Conservation (phyloP, 768 basidiomycete species). For the Leccinum truebloodii region DNA sequence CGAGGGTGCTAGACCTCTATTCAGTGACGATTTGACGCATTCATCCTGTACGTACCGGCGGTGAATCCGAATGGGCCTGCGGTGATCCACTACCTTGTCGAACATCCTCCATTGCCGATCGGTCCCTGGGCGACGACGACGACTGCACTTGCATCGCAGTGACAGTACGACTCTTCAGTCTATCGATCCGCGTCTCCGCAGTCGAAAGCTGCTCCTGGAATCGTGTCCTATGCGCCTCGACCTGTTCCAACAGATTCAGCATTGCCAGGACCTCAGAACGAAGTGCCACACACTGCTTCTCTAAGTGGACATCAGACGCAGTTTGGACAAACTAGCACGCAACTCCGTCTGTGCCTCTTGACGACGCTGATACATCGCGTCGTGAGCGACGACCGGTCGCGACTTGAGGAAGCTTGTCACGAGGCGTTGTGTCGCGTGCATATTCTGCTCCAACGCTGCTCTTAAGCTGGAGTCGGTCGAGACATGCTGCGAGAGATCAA, state of each 20-base stretch:
- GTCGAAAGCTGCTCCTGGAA: constrained; percentile 52
- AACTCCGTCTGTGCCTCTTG: constrained; percentile 65
- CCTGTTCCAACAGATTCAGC: constrained; percentile 50
- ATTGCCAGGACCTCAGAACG: constrained; percentile 58
- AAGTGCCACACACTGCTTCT: constrained; percentile 52
- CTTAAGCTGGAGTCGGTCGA: constrained; percentile 33
- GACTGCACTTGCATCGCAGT: constrained; percentile 44
- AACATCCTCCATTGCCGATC: constrained; percentile 28
- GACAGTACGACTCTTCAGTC: constrained; percentile 56
- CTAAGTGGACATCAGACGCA: constrained; percentile 12
- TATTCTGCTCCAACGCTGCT: constrained; percentile 52
- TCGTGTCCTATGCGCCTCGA: constrained; percentile 47
- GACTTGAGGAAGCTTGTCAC: constrained; percentile 55
- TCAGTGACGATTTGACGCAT: constrained; percentile 27
- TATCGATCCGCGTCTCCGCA: constrained; percentile 64
- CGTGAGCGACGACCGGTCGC: constrained; percentile 35
- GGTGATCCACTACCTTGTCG: constrained; percentile 44
- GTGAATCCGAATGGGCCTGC: constrained; percentile 56
- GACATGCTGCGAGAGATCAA: constrained; percentile 36
- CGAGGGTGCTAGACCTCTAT: constrained; percentile 46
- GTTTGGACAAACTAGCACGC: constrained; percentile 18
- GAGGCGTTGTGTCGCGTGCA: constrained; percentile 58
- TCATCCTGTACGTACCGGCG: constrained; percentile 65
- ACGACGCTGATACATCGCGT: constrained; percentile 44
- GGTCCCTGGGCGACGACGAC: constrained; percentile 35